Conservation (phyloP, 1,284 basidiomycete species). For the Termitomyces sp. region DNA sequence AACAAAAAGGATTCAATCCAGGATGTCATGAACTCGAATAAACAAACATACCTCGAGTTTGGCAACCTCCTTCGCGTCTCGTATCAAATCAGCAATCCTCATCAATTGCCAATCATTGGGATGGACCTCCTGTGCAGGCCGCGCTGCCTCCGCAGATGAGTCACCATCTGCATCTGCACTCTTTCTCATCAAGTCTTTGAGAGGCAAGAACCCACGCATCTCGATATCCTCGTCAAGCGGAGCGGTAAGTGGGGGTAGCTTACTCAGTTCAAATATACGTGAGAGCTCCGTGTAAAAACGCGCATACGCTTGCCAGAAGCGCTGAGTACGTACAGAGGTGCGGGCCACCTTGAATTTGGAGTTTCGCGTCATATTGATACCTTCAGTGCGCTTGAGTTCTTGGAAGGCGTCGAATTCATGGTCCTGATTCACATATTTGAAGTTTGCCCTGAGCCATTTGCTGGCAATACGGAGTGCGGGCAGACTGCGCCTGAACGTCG, state of each 20-base stretch:
- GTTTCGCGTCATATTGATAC: slow-evolving; percentile 21
- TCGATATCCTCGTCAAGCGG: slow-evolving; percentile 92
- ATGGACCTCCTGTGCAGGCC: slow-evolving; percentile 54
- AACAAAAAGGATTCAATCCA: background rate
- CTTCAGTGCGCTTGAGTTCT: slow-evolving; percentile 23
- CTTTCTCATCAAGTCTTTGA: slow-evolving; percentile 51
- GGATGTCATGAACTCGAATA: background rate
- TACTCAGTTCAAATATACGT: slow-evolving; percentile 65
- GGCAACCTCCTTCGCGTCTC: slow-evolving; percentile 67
- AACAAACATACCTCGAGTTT: slow-evolving; percentile 46
- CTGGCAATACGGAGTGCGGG: slow-evolving; percentile 83
- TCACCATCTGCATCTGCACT: slow-evolving; percentile 19
- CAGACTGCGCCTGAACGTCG: slow-evolving; percentile 79
- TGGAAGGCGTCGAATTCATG: slow-evolving; percentile 32
- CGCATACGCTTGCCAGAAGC: slow-evolving; percentile 75
- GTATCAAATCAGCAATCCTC: slow-evolving; percentile 83
- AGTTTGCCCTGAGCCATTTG: slow-evolving; percentile 85
- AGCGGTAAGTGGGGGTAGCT: slow-evolving; percentile 57
- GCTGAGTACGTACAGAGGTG: slow-evolving; percentile 32
- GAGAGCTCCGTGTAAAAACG: slow-evolving; percentile 64
- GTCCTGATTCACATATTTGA: slow-evolving; percentile 61
- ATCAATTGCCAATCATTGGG: slow-evolving; percentile 95
- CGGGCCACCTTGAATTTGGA: slow-evolving; percentile 27
- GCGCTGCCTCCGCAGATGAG: slow-evolving; percentile 13
- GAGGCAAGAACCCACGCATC: slow-evolving; percentile 82